Percentiles rank a stretch among this genome's conserved stretches.
These are phyloP conservation scores for Saccharum officinarum DNA, from an alignment of 176 grass and related monocot species.

Conservation along the genomic window DNA sequence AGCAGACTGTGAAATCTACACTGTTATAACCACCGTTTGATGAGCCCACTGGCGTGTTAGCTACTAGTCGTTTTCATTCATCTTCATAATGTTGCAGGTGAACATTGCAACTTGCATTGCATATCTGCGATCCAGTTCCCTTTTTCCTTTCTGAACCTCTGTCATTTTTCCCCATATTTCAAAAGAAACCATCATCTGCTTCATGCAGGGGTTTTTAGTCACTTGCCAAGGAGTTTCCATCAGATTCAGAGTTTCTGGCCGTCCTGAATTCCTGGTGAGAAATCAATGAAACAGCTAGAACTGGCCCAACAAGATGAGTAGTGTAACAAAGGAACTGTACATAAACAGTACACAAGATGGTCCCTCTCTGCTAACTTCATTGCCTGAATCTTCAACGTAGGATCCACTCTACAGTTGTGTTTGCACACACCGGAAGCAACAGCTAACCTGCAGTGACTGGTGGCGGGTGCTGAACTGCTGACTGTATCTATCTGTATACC, in stretches of 20 bases:
- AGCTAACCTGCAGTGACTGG: neutral
- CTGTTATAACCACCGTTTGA: neutral
- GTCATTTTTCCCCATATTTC: neutral
- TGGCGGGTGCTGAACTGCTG: neutral
- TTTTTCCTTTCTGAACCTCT: neutral
- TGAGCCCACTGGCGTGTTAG: neutral
- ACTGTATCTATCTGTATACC: neutral
- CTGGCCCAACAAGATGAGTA: neutral
- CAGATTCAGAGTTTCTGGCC: constrained; percentile 3
- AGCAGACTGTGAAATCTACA: neutral
- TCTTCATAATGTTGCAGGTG: neutral
- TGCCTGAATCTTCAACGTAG: neutral
- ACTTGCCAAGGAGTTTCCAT: too few species aligned
- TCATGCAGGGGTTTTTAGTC: neutral
- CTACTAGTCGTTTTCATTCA: neutral
- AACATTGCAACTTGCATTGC: neutral
- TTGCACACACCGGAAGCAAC: neutral
- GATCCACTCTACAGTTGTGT: neutral
- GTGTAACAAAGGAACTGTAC: neutral
- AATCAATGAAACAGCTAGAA: neutral
- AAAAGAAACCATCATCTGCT: neutral
- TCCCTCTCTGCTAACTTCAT: neutral
- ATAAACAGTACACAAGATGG: neutral
- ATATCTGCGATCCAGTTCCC: neutral
- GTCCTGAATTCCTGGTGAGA: neutral